Conservation (phyloP, 2,329 filamentous ascomycete genomes). For the Apiospora kogelbergensis region DNA sequence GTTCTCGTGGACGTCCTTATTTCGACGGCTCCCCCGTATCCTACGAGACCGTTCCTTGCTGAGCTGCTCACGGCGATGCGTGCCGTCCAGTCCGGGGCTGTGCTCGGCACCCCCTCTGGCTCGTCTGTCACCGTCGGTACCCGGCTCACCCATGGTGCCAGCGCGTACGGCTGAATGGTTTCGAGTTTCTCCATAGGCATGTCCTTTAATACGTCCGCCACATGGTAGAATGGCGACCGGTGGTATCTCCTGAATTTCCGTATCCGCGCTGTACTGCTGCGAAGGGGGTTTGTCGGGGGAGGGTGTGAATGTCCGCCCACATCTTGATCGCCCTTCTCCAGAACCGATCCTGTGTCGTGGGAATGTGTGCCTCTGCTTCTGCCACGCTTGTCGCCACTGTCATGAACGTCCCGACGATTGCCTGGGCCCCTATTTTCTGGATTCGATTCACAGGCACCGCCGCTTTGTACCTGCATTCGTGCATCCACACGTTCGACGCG, state of each 20-base stretch:
- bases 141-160: conserved; percentile 6
- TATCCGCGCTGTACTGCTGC: not conserved
- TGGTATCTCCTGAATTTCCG: conserved; percentile 12
- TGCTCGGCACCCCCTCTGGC: not conserved
- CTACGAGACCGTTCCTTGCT: conserved; percentile 4
- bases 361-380: not conserved
- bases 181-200: conserved; percentile 13
- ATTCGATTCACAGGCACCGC: not conserved
- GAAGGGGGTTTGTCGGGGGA: not conserved
- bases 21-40: conserved; percentile 6
- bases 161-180: conserved; percentile 12
- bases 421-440: not conserved
- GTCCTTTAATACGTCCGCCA: conserved; percentile 11
- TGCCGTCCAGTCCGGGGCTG: not conserved
- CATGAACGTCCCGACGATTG: not conserved
- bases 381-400: not conserved
- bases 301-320: not conserved
- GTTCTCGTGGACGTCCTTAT: not conserved
- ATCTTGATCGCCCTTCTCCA: not conserved
- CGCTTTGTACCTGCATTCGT: not conserved
- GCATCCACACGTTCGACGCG: conserved; percentile 1
- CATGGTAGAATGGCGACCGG: conserved; percentile 15
- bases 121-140: conserved; percentile 1
- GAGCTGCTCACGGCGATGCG: conserved; percentile 7
- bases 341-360: not conserved